Percentiles rank a stretch among this genome's conserved stretches.
Evolutionary conservation across 2,329 filamentous ascomycete genomes (phyloP).

Genomic region (Penicillium sp.): DNA sequence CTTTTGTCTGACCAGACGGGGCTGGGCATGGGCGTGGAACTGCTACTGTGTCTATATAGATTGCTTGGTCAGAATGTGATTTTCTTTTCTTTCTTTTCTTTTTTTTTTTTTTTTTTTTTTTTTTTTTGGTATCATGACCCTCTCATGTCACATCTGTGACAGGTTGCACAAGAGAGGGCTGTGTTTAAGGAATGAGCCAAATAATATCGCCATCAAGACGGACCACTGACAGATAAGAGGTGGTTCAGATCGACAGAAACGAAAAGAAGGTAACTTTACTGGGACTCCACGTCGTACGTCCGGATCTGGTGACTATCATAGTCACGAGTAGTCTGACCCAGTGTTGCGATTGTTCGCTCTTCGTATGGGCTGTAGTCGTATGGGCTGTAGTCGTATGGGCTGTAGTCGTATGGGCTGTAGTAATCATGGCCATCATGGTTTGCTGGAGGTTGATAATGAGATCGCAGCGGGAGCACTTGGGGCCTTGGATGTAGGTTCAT

Average conservation of each 20-base stretch:
- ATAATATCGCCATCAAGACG: constrained; percentile 15
- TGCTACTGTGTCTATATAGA: constrained; percentile 28
- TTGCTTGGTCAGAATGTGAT: constrained; percentile 19
- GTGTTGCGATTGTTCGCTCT: constrained; percentile 21
- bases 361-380: too few species aligned
- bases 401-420: too few species aligned
- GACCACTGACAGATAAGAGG: constrained; percentile 17
- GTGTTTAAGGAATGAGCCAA: too few species aligned
- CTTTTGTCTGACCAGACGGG: constrained; percentile 33
- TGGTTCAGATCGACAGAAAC: constrained; percentile 17
- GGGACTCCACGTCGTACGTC: constrained; percentile 34
- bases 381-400: too few species aligned
- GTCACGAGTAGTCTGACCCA: constrained; percentile 23
- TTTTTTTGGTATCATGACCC: too few species aligned
- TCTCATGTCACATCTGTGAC: too few species aligned
- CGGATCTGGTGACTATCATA: constrained; percentile 26
- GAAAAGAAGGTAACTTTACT: constrained; percentile 32
- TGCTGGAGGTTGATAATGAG: constrained; percentile 10
- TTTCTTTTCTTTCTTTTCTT: background rate
- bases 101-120: too few species aligned
- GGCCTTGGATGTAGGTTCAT: constrained; percentile 20
- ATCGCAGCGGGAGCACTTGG: constrained; percentile 18
- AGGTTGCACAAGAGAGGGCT: too few species aligned
- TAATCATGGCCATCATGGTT: constrained; percentile 18
- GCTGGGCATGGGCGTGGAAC: constrained; percentile 29